Percentiles rank a stretch among this genome's conserved stretches.
phyloP scores from a whole-genome alignment of 768 basidiomycete species.

The Leucocoprinus sp. region DNA sequence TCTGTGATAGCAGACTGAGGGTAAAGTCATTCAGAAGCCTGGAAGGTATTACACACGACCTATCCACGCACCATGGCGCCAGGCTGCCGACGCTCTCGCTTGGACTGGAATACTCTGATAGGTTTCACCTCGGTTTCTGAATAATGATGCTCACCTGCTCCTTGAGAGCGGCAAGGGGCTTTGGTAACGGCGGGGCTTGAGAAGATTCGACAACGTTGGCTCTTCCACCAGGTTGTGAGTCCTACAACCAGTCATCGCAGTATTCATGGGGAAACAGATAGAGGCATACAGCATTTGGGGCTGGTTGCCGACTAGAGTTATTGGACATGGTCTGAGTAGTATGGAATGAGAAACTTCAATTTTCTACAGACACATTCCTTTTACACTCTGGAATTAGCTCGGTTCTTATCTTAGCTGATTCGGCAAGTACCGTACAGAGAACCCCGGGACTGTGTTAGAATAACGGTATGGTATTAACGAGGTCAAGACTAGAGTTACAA shows the following conservation, averaged over 20 bases:
- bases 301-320: slow-evolving; percentile 8
- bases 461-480: too few species aligned
- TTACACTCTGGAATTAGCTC: neutral
- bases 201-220: slow-evolving; percentile 9
- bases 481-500: too few species aligned
- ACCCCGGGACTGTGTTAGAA: too few species aligned
- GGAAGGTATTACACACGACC: too few species aligned
- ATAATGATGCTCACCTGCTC: slow-evolving; percentile 26
- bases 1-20: slow-evolving; percentile 55
- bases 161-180: slow-evolving; percentile 33
- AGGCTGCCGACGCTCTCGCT: slow-evolving; percentile 28
- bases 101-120: slow-evolving; percentile 26
- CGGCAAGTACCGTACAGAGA: too few species aligned
- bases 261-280: neutral
- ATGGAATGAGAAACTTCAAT: neutral
- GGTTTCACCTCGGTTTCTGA: neutral
- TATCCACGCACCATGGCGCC: slow-evolving; percentile 33
- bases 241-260: neutral
- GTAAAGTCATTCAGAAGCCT: neutral
- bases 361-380: neutral
- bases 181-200: slow-evolving; percentile 16
- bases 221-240: slow-evolving; percentile 13
- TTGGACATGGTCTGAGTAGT: slow-evolving; percentile 6
- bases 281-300: slow-evolving; percentile 1
- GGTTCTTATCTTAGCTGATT: too few species aligned